Conservation (phyloP, 2,329 filamentous ascomycete species). For the Fusarium sp. region DNA sequence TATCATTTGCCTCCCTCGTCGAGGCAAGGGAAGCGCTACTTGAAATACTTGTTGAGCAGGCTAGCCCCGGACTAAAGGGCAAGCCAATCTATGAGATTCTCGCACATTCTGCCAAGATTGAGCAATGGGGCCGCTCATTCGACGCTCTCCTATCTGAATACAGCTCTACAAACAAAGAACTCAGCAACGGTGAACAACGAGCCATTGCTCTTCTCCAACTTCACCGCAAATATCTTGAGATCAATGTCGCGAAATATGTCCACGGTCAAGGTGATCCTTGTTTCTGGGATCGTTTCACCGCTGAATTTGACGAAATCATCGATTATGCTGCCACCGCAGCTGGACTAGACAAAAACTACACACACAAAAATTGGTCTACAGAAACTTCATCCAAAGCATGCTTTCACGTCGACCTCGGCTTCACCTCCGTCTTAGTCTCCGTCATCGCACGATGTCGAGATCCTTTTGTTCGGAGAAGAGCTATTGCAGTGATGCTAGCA, state of each 20-base stretch:
- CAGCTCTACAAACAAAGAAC: fast-evolving
- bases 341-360: neutral
- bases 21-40: slow-evolving; percentile 17
- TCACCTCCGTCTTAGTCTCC: slow-evolving; percentile 8
- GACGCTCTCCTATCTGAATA: neutral
- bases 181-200: neutral
- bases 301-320: slow-evolving; percentile 11
- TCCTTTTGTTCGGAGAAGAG: slow-evolving; percentile 7
- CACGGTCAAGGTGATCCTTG: slow-evolving; percentile 19
- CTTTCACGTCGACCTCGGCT: slow-evolving; percentile 29
- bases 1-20: neutral
- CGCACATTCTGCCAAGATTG: slow-evolving; percentile 1
- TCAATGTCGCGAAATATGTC: slow-evolving; percentile 19
- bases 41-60: slow-evolving; percentile 16
- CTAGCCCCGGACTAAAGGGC: slow-evolving; percentile 16
- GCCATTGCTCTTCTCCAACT: slow-evolving; percentile 20
- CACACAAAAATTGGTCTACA: neutral
- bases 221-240: slow-evolving; percentile 12
- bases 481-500: slow-evolving; percentile 16
- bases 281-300: slow-evolving; percentile 25
- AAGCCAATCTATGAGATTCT: neutral
- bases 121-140: slow-evolving; percentile 9
- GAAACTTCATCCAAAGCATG: neutral
- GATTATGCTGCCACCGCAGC: neutral
- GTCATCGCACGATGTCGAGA: slow-evolving; percentile 25